Evolutionary conservation across 2,329 filamentous ascomycete species (phyloP), one percentile per base, ranked within the genome.

Genomic region (Exophiala aquamarina): DNA sequence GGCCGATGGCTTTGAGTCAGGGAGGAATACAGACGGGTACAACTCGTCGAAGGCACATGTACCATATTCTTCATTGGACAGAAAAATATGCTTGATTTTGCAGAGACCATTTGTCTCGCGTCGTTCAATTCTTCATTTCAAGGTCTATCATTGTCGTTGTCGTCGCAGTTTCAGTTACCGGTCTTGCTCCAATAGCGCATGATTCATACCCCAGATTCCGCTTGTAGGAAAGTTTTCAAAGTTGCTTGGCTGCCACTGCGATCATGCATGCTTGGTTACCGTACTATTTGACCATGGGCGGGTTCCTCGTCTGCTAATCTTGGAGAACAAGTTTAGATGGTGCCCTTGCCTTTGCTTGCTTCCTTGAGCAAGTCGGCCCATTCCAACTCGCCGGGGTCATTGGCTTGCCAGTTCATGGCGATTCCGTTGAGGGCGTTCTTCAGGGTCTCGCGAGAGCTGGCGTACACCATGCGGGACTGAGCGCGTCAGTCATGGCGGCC

Each of bases 391-490:
- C 62, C 63, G 6, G 61, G 58, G 39, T 62, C 58, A 49, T 65
- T 65, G 36, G 63, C 63, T 54, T 65, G 63, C 47, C 62, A 58
- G 50, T 63, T 61, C 49, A 56, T 59, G 44, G 55, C 59, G 35
- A 64, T 54, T 17, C 63, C 65, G 62, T 71, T 73, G 34, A 76
- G 66, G 14, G 72, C 70, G 54, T 70, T 72, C 66, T 75, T 75
- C 55, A 76, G 58, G 48, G 64, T 65, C 60, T 75, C 71, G 44
- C 70, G 69, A 39, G 70, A 75, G 56, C 70, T 72, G 57, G 73
- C 72, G 63, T 76, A 76, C 47, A 74, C 67, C 73, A 76, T 75
- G 54, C 70, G 72, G 64, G 66, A 70, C 69, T 71, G 28, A 29
- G 26, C 40, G 36, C 41, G 36, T 40, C n/a, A 7, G 26, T 14